Percentiles rank a stretch among this genome's conserved stretches.
Conservation (phyloP, 129 eudicot genomes). For the Mikania micrantha region DNA sequence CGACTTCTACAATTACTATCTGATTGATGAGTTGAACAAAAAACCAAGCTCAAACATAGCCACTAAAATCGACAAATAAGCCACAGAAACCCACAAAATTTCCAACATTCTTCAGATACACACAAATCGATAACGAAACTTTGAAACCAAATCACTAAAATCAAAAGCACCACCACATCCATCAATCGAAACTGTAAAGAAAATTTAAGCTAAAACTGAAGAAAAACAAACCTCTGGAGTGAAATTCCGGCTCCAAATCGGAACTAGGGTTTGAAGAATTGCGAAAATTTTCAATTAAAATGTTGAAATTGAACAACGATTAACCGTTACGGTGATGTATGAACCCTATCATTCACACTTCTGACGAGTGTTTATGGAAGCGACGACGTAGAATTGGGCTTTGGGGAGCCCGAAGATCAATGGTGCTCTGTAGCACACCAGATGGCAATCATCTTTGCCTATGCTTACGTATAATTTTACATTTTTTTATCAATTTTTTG, state of each 20-base stretch:
- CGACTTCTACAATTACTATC: conserved; percentile 2
- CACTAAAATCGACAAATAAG: conserved; percentile 6
- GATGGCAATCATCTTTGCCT: conserved; percentile 23
- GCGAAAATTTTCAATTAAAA: background rate
- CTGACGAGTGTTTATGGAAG: conserved; percentile 13
- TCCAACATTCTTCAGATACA: background rate
- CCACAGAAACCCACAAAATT: background rate
- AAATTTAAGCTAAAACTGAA: conserved; percentile 14
- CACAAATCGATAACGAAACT: conserved; percentile 15
- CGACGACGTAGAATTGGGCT: conserved; percentile 16
- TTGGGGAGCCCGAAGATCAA: conserved; percentile 19
- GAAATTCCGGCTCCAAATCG: conserved; percentile 9
- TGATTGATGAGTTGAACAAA: background rate
- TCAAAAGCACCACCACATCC: background rate
- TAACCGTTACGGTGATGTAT: conserved; percentile 16
- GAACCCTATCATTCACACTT: conserved; percentile 18
- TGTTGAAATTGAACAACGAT: background rate
- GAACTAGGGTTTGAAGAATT: conserved; percentile 28
- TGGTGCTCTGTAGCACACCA: conserved; percentile 15
- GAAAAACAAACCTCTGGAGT: conserved; percentile 19
- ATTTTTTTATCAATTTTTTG: background rate
- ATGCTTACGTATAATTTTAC: background rate
- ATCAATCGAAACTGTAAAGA: conserved; percentile 7
- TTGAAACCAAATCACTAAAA: background rate
- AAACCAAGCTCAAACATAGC: background rate